phyloP scores from a whole-genome alignment of 2,329 filamentous ascomycete genomes.

The Aspergillus phoenicis region DNA sequence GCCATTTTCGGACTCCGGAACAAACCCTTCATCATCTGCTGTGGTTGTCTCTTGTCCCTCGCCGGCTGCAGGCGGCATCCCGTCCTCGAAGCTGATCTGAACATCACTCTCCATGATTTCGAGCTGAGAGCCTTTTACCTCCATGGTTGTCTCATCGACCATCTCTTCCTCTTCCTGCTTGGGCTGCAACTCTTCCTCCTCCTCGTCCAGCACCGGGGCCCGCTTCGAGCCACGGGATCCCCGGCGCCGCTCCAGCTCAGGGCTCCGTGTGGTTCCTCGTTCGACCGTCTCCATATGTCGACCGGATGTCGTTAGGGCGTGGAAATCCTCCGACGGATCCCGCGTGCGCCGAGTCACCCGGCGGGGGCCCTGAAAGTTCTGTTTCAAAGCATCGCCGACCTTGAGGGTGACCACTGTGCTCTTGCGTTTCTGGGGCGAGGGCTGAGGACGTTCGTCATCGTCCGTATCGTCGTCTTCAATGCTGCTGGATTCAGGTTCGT shows the following conservation, averaged over 20 bases:
- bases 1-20: slow-evolving; percentile 47
- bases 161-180: slow-evolving; percentile 50
- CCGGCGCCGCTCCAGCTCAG: slow-evolving; percentile 43
- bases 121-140: slow-evolving; percentile 43
- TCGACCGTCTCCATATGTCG: slow-evolving; percentile 58
- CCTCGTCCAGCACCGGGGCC: slow-evolving; percentile 31
- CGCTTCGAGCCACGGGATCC: slow-evolving; percentile 45
- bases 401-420: slow-evolving; percentile 36
- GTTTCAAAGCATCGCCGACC: slow-evolving; percentile 30
- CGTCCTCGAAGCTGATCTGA: slow-evolving; percentile 38
- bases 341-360: slow-evolving; percentile 63
- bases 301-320: slow-evolving; percentile 62
- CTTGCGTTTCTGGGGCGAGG: slow-evolving; percentile 24
- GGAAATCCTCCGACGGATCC: slow-evolving; percentile 58
- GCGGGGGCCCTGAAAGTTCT: slow-evolving; percentile 39
- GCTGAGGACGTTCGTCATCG: slow-evolving; percentile 22
- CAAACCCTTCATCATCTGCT: slow-evolving; percentile 38
- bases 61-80: slow-evolving; percentile 26
- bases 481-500: slow-evolving; percentile 54
- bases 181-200: slow-evolving; percentile 23
- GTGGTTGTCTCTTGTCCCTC: slow-evolving; percentile 31
- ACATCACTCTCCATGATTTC: slow-evolving; percentile 48
- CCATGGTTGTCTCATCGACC: slow-evolving; percentile 48
- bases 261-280: slow-evolving; percentile 54
- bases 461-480: slow-evolving; percentile 37